Percentiles rank a stretch among this genome's conserved stretches.
phyloP scores from a whole-genome alignment of 805 yeast genomes.

The Pichia scutulata region DNA sequence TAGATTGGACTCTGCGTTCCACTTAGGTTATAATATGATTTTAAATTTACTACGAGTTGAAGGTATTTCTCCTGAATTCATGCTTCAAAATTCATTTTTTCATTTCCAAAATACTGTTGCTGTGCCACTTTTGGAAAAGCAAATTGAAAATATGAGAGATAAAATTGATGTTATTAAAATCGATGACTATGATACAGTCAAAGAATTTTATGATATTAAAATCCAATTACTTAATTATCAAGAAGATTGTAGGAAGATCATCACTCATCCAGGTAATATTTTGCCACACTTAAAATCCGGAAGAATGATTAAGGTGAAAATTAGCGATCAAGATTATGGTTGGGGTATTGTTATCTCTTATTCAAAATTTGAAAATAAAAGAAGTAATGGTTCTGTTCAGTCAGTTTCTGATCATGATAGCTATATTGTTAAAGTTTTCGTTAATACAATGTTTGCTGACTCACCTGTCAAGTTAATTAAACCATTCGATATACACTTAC shows the following conservation, averaged over 20 bases:
- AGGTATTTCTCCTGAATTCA: conserved; percentile 95
- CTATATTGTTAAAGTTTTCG: conserved; percentile 78
- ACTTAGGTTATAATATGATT: conserved; percentile 95
- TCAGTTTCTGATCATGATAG: conserved; percentile 79
- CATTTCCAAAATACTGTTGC: conserved; percentile 92
- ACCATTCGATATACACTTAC: conserved; percentile 68
- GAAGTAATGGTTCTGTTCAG: conserved; percentile 47
- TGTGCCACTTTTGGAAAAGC: conserved; percentile 75
- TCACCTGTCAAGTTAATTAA: conserved; percentile 79
- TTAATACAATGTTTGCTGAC: conserved; percentile 68
- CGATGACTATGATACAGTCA: conserved; percentile 67
- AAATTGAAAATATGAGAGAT: conserved; percentile 46
- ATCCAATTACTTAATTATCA: conserved; percentile 64
- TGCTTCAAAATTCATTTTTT: conserved; percentile 89
- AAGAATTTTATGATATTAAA: conserved; percentile 76
- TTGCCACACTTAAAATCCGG: conserved; percentile 85
- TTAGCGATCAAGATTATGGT: conserved; percentile 70
- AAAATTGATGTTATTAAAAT: conserved; percentile 44
- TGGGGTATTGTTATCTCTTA: conserved; percentile 89
- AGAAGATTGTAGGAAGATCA: conserved; percentile 68
- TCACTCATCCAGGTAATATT: conserved; percentile 86
- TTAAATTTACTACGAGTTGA: conserved; percentile 93
- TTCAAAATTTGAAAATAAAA: conserved; percentile 37
- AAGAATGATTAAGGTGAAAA: conserved; percentile 62
- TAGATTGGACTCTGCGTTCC: conserved; percentile 94